phyloP scores from a whole-genome alignment of 1,139 yeast genomes.

The Eremothecium coryli region DNA sequence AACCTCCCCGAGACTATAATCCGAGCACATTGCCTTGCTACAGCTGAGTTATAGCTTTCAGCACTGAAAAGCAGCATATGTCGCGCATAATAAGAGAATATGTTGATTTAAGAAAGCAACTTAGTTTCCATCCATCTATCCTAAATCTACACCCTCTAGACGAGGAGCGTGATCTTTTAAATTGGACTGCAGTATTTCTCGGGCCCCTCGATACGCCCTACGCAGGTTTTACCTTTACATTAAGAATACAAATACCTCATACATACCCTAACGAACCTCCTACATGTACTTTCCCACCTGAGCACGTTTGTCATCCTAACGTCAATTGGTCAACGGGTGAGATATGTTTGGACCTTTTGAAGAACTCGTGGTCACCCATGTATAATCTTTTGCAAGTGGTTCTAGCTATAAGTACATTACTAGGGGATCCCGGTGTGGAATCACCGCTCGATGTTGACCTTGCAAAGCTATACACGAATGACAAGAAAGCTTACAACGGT shows the following conservation, averaged over 20 bases:
- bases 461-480: conserved; percentile 63
- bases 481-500: conserved; percentile 46
- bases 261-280: conserved; percentile 72
- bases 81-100: conserved; percentile 34
- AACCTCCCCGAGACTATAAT: too few species aligned
- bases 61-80: too few species aligned
- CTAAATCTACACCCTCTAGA: conserved; percentile 38
- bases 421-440: conserved; percentile 75
- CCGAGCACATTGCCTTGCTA: too few species aligned
- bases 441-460: conserved; percentile 80
- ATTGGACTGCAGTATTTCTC: conserved; percentile 52
- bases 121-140: conserved; percentile 30
- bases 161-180: conserved; percentile 33
- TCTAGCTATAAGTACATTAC: conserved; percentile 58
- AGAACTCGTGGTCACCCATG: conserved; percentile 71
- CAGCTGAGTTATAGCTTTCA: too few species aligned
- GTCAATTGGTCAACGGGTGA: conserved; percentile 63
- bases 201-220: conserved; percentile 53
- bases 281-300: conserved; percentile 38
- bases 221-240: conserved; percentile 48
- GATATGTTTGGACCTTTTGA: conserved; percentile 74
- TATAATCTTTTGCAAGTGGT: conserved; percentile 71
- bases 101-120: conserved; percentile 32
- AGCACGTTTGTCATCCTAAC: conserved; percentile 67
- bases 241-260: conserved; percentile 42